A percentile compares a stretch with the other conserved stretches of the same genome.
Evolutionary conservation across 1,284 basidiomycete genomes (phyloP).

Genomic region (Phellopilus nigrolimitatus): DNA sequence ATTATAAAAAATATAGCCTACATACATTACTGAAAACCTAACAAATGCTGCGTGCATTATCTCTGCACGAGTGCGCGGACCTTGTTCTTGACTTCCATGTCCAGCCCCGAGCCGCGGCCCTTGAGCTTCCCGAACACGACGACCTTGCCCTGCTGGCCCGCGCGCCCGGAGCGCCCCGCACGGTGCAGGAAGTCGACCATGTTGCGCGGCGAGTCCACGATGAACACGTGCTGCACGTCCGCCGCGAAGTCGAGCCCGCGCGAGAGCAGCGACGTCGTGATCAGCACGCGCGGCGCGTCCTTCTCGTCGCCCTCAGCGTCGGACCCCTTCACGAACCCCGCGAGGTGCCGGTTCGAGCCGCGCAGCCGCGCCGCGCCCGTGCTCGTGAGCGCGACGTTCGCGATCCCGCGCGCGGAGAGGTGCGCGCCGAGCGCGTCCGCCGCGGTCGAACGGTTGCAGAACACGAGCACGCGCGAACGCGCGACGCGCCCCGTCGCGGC

Average conservation of each 20-base stretch:
- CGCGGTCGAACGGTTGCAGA: slow-evolving; percentile 71
- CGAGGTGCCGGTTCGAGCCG: slow-evolving; percentile 71
- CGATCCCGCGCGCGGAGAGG: slow-evolving; percentile 57
- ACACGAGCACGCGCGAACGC: slow-evolving; percentile 67
- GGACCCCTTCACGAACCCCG: slow-evolving; percentile 55
- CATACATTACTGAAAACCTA: background rate
- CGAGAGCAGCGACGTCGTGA: slow-evolving; percentile 89
- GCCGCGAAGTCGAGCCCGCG: slow-evolving; percentile 85
- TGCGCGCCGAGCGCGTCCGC: slow-evolving; percentile 56
- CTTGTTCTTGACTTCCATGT: slow-evolving; percentile 45
- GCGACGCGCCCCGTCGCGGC: slow-evolving; percentile 21
- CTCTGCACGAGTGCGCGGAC: slow-evolving; percentile 36
- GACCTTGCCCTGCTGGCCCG: slow-evolving; percentile 61
- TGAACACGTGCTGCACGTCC: slow-evolving; percentile 71
- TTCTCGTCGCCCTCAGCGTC: slow-evolving; percentile 17
- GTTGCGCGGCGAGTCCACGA: slow-evolving; percentile 80
- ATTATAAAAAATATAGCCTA: no score
- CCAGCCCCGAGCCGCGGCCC: slow-evolving; percentile 43
- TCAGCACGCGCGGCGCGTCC: slow-evolving; percentile 58
- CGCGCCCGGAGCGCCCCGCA: slow-evolving; percentile 75
- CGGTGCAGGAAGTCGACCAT: slow-evolving; percentile 88
- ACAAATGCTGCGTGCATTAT: background rate
- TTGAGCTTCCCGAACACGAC: slow-evolving; percentile 66
- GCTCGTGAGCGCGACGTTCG: slow-evolving; percentile 60
- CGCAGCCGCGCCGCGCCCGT: slow-evolving; percentile 48